Evolutionary conservation across 1,284 basidiomycete genomes (phyloP).

Genomic region (Agaricales sp.): DNA sequence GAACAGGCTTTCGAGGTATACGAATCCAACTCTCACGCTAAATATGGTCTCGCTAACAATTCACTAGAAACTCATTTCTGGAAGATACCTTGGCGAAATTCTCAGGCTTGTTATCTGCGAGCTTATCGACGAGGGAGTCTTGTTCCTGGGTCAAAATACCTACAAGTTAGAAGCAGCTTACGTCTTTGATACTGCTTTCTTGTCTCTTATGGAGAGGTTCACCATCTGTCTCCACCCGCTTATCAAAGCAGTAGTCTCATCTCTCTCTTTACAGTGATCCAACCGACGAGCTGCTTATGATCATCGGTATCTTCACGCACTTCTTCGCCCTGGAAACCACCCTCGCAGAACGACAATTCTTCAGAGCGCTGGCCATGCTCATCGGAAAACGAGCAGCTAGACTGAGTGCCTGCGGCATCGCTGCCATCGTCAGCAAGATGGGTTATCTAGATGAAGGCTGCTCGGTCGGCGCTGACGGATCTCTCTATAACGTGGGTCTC

Average conservation of each 20-base stretch:
- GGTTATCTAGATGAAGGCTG: conserved; percentile 85
- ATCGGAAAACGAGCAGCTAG: conserved; percentile 87
- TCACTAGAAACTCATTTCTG: conserved; percentile 90
- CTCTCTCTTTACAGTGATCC: conserved; percentile 77
- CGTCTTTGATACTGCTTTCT: conserved; percentile 92
- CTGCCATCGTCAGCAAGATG: conserved; percentile 89
- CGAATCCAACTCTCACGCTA: neutral
- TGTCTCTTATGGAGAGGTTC: conserved; percentile 90
- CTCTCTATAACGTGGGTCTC: conserved; percentile 76
- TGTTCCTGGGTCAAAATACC: conserved; percentile 96
- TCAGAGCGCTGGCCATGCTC: conserved; percentile 83
- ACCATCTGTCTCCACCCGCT: neutral
- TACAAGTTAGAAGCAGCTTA: conserved; percentile 95
- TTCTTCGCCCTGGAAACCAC: conserved; percentile 94
- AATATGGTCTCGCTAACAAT: conserved; percentile 1
- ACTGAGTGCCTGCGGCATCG: conserved; percentile 87
- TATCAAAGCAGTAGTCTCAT: too few species aligned
- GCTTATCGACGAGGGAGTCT: conserved; percentile 91
- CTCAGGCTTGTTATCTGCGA: conserved; percentile 90
- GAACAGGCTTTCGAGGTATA: conserved; percentile 86
- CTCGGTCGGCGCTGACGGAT: conserved; percentile 85
- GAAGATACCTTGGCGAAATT: conserved; percentile 95
- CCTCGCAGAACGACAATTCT: conserved; percentile 89
- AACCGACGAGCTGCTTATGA: conserved; percentile 95
- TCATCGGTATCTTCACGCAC: conserved; percentile 93